These are phyloP conservation scores for Colletotrichum destructivum DNA, from an alignment of 2,329 filamentous ascomycete species.

Conservation along the genomic window DNA sequence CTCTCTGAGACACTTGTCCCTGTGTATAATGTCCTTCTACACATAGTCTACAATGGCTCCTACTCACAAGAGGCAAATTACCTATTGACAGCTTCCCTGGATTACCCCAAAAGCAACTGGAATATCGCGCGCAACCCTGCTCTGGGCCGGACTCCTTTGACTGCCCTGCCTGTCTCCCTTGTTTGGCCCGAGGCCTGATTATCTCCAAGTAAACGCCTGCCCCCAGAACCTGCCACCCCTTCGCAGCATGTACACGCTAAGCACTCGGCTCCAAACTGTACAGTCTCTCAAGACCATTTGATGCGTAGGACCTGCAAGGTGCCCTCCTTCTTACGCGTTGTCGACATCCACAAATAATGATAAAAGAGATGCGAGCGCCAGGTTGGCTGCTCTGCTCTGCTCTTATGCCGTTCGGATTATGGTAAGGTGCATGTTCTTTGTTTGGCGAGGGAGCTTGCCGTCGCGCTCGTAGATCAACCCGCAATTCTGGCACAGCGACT, in stretches of 20 bases:
- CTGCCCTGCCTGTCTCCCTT: constrained; percentile 8
- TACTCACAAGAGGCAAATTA: background rate
- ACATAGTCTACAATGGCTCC: constrained; percentile 26
- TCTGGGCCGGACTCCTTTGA: constrained; percentile 39
- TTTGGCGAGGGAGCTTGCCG: constrained; percentile 76
- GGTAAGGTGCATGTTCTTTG: constrained; percentile 43
- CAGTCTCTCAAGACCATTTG: constrained; percentile 51
- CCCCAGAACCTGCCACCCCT: constrained; percentile 18
- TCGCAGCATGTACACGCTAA: constrained; percentile 34
- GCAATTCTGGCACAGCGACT: constrained; percentile 95
- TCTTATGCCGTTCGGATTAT: constrained; percentile 38
- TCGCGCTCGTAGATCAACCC: constrained; percentile 91
- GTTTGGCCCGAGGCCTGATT: constrained; percentile 29
- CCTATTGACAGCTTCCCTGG: background rate
- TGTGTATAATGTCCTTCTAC: constrained; percentile 16
- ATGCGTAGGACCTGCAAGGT: background rate
- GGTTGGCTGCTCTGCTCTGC: background rate
- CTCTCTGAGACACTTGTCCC: constrained; percentile 4
- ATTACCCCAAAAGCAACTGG: constrained; percentile 39
- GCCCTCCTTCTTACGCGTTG: background rate
- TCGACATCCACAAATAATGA: background rate
- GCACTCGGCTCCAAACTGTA: background rate
- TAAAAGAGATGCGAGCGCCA: background rate
- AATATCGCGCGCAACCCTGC: constrained; percentile 36
- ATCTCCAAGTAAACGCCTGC: constrained; percentile 37